Conservation (phyloP, 2,329 filamentous ascomycete genomes). For the Colletotrichum filicis region DNA sequence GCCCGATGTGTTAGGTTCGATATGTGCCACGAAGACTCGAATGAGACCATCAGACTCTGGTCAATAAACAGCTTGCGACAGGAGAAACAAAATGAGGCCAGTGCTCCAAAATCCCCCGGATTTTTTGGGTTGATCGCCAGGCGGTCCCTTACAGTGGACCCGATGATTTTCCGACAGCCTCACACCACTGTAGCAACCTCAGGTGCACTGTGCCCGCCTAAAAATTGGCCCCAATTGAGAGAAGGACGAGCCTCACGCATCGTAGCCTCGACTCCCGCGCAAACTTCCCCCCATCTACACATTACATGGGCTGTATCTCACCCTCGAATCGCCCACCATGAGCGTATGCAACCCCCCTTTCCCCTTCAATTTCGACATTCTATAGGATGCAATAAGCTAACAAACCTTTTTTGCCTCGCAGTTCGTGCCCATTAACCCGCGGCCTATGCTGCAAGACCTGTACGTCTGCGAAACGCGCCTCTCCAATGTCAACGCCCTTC, state of each 20-base stretch:
- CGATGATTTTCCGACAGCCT: conserved; percentile 34
- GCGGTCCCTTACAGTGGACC: conserved; percentile 21
- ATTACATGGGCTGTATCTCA: conserved; percentile 35
- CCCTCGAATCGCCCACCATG: conserved; percentile 43
- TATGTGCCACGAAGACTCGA: too few species aligned
- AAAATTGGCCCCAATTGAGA: conserved; percentile 16
- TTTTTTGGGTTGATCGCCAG: conserved; percentile 16
- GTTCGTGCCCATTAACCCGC: conserved; percentile 96
- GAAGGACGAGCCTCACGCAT: conserved; percentile 30
- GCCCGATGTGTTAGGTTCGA: too few species aligned
- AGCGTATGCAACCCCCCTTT: conserved; percentile 42
- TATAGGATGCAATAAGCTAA: not conserved
- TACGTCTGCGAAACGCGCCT: conserved; percentile 54
- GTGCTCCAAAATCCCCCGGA: conserved; percentile 1
- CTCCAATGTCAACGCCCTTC: not conserved
- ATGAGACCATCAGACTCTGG: not conserved
- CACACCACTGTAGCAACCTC: conserved; percentile 14
- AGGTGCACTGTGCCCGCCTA: conserved; percentile 21
- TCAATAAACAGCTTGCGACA: not conserved
- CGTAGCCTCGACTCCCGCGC: conserved; percentile 27
- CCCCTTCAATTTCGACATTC: not conserved
- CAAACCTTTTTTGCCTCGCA: conserved; percentile 41
- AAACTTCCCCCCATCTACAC: conserved; percentile 32
- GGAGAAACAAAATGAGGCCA: not conserved
- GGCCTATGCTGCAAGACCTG: conserved; percentile 94